Percentiles rank a stretch among this genome's conserved stretches.
phyloP scores from a whole-genome alignment of 805 yeast genomes.

The Lipomyces mesembrius region DNA sequence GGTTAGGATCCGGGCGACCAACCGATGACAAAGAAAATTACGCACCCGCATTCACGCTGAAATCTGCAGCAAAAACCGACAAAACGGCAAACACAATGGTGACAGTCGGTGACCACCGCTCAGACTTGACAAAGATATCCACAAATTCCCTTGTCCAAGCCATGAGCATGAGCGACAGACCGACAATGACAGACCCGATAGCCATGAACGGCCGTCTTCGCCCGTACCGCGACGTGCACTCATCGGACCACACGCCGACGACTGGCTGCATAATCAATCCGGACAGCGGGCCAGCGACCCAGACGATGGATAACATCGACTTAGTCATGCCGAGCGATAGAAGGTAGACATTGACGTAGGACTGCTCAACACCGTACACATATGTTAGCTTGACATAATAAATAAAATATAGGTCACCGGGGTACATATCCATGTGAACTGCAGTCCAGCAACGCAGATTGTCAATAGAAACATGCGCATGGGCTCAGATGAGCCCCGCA shows the following conservation, averaged over 20 bases:
- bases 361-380: constrained; percentile 36
- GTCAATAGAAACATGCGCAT: constrained; percentile 54
- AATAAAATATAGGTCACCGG: not conserved
- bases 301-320: constrained; percentile 58
- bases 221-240: constrained; percentile 53
- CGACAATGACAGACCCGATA: constrained; percentile 58
- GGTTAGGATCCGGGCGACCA: not conserved
- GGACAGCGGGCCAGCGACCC: constrained; percentile 73
- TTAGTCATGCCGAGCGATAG: constrained; percentile 64
- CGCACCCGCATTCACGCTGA: constrained; percentile 51
- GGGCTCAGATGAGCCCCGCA: constrained; percentile 36
- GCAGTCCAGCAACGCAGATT: constrained; percentile 60
- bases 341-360: constrained; percentile 49
- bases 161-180: constrained; percentile 52
- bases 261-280: constrained; percentile 69
- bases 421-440: constrained; percentile 63
- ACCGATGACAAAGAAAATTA: not conserved
- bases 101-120: constrained; percentile 17
- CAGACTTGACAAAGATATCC: constrained; percentile 48
- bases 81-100: constrained; percentile 56
- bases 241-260: constrained; percentile 63
- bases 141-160: constrained; percentile 55
- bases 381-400: constrained; percentile 4
- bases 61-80: constrained; percentile 59
- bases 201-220: constrained; percentile 63